These are phyloP conservation scores for Colletotrichum brevisporum DNA, from an alignment of 2,329 filamentous ascomycete genomes.

Conservation along the genomic window DNA sequence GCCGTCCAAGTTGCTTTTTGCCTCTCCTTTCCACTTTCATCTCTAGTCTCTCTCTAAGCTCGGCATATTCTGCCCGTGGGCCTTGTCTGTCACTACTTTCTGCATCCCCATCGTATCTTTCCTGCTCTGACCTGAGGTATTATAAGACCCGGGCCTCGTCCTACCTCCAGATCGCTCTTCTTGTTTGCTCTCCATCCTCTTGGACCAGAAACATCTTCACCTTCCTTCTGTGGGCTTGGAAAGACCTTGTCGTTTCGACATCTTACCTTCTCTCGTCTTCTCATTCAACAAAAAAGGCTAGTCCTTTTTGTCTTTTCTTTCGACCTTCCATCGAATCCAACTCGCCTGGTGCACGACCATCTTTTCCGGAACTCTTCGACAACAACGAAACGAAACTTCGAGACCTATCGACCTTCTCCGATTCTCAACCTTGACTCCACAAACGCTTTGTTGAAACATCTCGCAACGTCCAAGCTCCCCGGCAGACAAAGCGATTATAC, in stretches of 20 bases:
- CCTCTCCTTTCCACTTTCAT: slow-evolving; percentile 41
- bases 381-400: slow-evolving; percentile 37
- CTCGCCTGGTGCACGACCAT: slow-evolving; percentile 46
- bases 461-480: slow-evolving; percentile 29
- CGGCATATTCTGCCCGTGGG: slow-evolving; percentile 35
- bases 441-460: slow-evolving; percentile 34
- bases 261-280: slow-evolving; percentile 45
- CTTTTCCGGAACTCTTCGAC: slow-evolving; percentile 38
- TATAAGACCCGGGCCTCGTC: slow-evolving; percentile 41
- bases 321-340: slow-evolving; percentile 45
- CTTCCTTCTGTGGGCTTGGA: slow-evolving; percentile 43
- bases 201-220: slow-evolving; percentile 40
- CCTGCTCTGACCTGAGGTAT: slow-evolving; percentile 10
- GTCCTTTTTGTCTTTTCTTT: slow-evolving; percentile 50
- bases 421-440: slow-evolving; percentile 34
- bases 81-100: slow-evolving; percentile 35
- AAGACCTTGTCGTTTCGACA: slow-evolving; percentile 42
- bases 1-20: slow-evolving; percentile 45
- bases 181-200: slow-evolving; percentile 35
- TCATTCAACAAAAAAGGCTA: slow-evolving; percentile 48
- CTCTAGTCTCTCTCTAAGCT: slow-evolving; percentile 33
- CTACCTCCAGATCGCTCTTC: slow-evolving; percentile 28
- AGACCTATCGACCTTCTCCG: slow-evolving; percentile 31
- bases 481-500: slow-evolving; percentile 39
- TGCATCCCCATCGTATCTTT: slow-evolving; percentile 37